Conservation (phyloP, 257 asterid species). For the Solanum pinnatisectum region DNA sequence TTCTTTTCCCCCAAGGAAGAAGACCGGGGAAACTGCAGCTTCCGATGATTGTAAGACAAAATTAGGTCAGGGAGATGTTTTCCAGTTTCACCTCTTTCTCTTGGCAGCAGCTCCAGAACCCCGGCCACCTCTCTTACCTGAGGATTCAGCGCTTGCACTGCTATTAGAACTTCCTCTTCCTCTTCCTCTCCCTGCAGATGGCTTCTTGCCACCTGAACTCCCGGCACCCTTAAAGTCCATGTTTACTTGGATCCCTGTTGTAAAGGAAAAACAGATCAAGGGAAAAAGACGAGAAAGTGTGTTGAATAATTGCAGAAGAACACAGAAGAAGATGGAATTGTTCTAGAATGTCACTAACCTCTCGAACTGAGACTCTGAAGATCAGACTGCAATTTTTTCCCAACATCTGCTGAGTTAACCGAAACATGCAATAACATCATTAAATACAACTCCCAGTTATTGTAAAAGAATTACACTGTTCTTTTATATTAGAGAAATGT, state of each 20-base stretch:
- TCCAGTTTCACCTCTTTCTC: conserved; percentile 56
- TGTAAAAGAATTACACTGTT: background rate
- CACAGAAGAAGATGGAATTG: background rate
- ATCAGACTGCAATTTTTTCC: conserved; percentile 57
- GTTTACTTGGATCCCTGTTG: conserved; percentile 55
- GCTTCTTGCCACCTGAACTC: conserved; percentile 39
- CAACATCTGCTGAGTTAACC: conserved; percentile 39
- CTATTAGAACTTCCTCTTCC: conserved; percentile 35
- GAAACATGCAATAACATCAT: conserved; percentile 11
- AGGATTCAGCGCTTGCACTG: conserved; percentile 36
- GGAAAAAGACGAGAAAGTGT: background rate
- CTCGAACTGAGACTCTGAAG: conserved; percentile 57
- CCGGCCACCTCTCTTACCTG: conserved; percentile 23
- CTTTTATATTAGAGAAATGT: background rate
- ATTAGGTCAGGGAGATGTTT: background rate
- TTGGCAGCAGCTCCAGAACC: conserved; percentile 48
- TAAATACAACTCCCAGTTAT: background rate
- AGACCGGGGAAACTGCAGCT: background rate
- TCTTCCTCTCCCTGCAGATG: conserved; percentile 44
- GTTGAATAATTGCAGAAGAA: background rate
- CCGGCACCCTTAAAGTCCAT: conserved; percentile 74
- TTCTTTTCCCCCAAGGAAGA: background rate
- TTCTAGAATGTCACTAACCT: conserved; percentile 33
- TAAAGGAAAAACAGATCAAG: background rate
- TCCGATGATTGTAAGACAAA: background rate